Conservation (phyloP, 805 yeast species). For the Wickerhamiella brachini region DNA sequence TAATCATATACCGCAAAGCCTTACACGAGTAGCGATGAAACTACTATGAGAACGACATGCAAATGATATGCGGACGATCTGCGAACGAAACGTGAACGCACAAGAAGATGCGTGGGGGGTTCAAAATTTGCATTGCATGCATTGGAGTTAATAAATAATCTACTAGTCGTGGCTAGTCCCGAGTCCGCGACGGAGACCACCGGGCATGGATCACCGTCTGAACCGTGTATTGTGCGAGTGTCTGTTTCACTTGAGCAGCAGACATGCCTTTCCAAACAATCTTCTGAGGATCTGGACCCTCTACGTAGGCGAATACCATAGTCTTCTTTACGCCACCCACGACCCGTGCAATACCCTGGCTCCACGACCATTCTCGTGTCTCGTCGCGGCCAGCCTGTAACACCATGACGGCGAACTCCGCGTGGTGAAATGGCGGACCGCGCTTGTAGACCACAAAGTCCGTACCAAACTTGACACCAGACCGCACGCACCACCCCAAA, state of each 20-base stretch:
- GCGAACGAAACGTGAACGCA: no score
- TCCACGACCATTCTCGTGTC: constrained; percentile 40
- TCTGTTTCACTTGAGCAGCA: constrained; percentile 20
- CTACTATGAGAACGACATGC: no score
- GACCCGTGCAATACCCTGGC: constrained; percentile 61
- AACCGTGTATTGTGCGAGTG: constrained; percentile 36
- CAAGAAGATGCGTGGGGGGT: no score
- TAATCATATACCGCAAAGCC: no score
- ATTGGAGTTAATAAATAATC: neutral
- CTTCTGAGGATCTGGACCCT: constrained; percentile 30
- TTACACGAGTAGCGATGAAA: no score
- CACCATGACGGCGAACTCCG: constrained; percentile 62
- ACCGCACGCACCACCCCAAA: constrained; percentile 85
- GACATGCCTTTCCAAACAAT: constrained; percentile 16
- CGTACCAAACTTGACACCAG: constrained; percentile 88
- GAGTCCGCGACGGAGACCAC: constrained; percentile 75
- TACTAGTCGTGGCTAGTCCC: constrained; percentile 36
- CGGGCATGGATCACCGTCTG: constrained; percentile 59
- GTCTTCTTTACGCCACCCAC: constrained; percentile 78
- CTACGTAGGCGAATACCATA: constrained; percentile 55
- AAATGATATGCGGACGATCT: no score
- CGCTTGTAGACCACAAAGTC: constrained; percentile 69
- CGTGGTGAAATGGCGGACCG: constrained; percentile 94
- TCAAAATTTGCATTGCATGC: no score
- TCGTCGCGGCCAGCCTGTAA: constrained; percentile 27